A percentile compares a stretch with the other conserved stretches of the same genome.
These are phyloP conservation scores for Suillus clintonianus DNA, from an alignment of 768 basidiomycete species.

Conservation along the genomic window DNA sequence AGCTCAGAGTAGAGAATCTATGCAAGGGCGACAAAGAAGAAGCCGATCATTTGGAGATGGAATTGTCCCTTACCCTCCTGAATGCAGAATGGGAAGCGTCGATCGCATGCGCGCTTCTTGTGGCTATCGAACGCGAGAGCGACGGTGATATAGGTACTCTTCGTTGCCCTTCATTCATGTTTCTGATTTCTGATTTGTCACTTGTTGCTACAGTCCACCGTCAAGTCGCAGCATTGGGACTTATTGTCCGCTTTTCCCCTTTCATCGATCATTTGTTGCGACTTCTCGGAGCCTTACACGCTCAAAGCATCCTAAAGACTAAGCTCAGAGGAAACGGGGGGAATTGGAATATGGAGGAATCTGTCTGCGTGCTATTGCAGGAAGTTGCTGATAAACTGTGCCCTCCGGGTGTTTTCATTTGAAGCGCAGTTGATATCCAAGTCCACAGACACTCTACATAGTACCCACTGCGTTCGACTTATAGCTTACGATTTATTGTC, in stretches of 20 bases:
- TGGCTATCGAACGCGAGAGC: slow-evolving; percentile 72
- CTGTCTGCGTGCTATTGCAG: slow-evolving; percentile 56
- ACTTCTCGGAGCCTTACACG: slow-evolving; percentile 73
- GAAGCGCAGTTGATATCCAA: neutral
- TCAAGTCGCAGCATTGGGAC: slow-evolving; percentile 73
- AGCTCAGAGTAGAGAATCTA: slow-evolving; percentile 48
- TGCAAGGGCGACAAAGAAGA: slow-evolving; percentile 43
- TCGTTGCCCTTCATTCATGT: slow-evolving; percentile 5
- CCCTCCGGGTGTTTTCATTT: slow-evolving; percentile 1
- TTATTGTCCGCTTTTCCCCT: slow-evolving; percentile 76
- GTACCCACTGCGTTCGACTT: no score
- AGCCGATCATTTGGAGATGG: slow-evolving; percentile 39
- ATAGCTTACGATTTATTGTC: no score
- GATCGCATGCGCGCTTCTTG: slow-evolving; percentile 78
- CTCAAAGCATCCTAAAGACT: slow-evolving; percentile 50
- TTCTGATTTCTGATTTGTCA: neutral
- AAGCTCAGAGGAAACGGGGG: slow-evolving; percentile 61
- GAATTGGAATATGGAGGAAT: slow-evolving; percentile 54
- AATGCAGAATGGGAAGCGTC: slow-evolving; percentile 81
- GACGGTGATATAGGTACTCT: slow-evolving; percentile 74
- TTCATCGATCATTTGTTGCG: slow-evolving; percentile 55
- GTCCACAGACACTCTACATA: neutral
- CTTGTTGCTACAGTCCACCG: slow-evolving; percentile 65
- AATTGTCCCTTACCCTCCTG: neutral
- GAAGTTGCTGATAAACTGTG: slow-evolving; percentile 58